phyloP scores from a whole-genome alignment of 164 flowering plant species.

The Malania oleifera region DNA sequence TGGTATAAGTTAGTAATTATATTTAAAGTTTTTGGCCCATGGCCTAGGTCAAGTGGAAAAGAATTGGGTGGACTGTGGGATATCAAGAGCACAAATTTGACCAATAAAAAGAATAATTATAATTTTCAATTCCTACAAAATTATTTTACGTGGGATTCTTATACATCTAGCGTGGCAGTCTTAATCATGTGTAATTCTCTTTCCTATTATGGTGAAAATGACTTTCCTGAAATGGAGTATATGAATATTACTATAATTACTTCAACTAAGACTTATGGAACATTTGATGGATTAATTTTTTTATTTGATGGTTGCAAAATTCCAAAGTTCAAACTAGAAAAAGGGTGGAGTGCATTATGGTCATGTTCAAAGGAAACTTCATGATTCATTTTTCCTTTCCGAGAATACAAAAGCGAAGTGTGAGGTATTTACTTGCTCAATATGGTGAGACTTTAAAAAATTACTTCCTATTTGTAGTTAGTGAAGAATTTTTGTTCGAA shows the following conservation, averaged over 20 bases:
- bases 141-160: conserved; percentile 98
- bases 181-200: conserved; percentile 65
- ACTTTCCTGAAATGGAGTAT: conserved; percentile 84
- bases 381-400: conserved; percentile 73
- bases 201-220: conserved; percentile 56
- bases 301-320: conserved; percentile 49
- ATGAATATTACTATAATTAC: conserved; percentile 84
- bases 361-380: conserved; percentile 73
- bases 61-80: neutral
- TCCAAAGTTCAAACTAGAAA: conserved; percentile 57
- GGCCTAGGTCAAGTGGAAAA: neutral
- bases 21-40: neutral
- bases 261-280: conserved; percentile 80
- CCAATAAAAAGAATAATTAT: neutral
- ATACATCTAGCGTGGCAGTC: conserved; percentile 73
- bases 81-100: too few species aligned
- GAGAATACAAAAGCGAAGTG: conserved; percentile 71
- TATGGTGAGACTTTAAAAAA: neutral
- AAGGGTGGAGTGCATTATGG: conserved; percentile 83
- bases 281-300: conserved; percentile 82
- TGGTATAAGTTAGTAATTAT: neutral
- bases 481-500: too few species aligned
- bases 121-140: conserved; percentile 37
- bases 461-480: too few species aligned
- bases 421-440: conserved; percentile 37